Conservation (phyloP, 768 basidiomycete genomes). For the Pilatotrama ljubarskyi region DNA sequence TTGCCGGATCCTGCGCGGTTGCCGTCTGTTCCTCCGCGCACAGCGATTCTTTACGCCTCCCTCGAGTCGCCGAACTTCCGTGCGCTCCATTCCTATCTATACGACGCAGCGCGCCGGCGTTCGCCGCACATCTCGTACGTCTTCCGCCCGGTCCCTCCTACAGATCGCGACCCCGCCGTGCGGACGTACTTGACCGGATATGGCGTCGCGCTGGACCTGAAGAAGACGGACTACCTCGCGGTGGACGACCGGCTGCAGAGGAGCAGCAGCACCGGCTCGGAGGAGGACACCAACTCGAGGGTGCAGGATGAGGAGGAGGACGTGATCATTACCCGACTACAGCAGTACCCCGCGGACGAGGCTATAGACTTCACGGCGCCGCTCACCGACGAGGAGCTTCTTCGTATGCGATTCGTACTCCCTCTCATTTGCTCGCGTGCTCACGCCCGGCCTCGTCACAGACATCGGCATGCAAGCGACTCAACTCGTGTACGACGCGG, state of each 20-base stretch:
- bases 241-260: constrained; percentile 72
- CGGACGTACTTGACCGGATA: constrained; percentile 75
- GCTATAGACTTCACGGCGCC: constrained; percentile 24
- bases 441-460: constrained; percentile 25
- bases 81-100: constrained; percentile 66
- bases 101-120: constrained; percentile 45
- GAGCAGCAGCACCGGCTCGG: constrained; percentile 6
- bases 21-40: constrained; percentile 51
- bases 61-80: constrained; percentile 67
- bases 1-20: constrained; percentile 50
- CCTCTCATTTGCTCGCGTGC: neutral
- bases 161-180: constrained; percentile 23
- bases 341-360: constrained; percentile 30
- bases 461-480: constrained; percentile 72
- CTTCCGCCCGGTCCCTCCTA: constrained; percentile 64
- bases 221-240: constrained; percentile 96
- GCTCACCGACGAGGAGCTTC: constrained; percentile 40
- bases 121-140: constrained; percentile 66
- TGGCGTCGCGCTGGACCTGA: constrained; percentile 89
- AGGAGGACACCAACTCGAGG: neutral
- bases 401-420: constrained; percentile 39
- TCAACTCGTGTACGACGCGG: constrained; percentile 70
- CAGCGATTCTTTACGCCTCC: constrained; percentile 79
- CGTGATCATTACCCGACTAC: constrained; percentile 26
- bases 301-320: constrained; percentile 21